Evolutionary conservation across 257 asterid genomes (phyloP), one percentile per base, ranked within the genome.

Genomic region (Capsicum rhomboideum): DNA sequence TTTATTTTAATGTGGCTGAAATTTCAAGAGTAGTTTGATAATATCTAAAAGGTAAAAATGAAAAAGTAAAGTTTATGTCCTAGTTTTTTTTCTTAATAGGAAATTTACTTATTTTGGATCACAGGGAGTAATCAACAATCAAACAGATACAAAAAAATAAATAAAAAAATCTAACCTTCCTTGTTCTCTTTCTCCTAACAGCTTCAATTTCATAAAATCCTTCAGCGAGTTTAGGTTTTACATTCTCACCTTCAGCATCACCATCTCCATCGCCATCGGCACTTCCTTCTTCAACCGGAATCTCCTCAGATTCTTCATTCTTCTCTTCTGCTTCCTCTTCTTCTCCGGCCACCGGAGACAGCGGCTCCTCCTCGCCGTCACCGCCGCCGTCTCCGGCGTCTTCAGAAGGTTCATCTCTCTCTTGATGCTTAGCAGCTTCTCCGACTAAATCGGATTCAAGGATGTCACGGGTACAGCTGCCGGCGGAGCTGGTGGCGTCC

Each of bases 161-260:
- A n/a, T n/a, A 69, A 52, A 84, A 40, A 66, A 42, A 87, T 10
- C 26, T 28, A 31, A 88, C 90, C 89, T 86, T 88, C 52, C 84
- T 81, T n/a, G 79, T 83, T 80, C 90, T 77, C 17, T 82, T 88
- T 77, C 68, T 82, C 50, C 90, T 79, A n/a, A 88, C 87, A 10
- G 89, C 87, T 74, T 88, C 90, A 68, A 88, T 86, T 83, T 83
- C 87, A 49, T 88, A 88, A 66, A 53, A 88, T 13, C 90, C 90
- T 82, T 84, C 90, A 6, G 90, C 90, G 17, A 88, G 90, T 85
- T 86, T 86, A 9, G 89, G 89, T 84, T 68, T 84, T 42, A 53
- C 85, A 8, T 37, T 61, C 31, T 53, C 75, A 29, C 44, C 83
- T 16, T 64, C 83, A 29, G 34, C 87, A 20, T 63, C 82, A 26